Base-by-base conservation (phyloP, 805 yeast genomes). In the Hyphopichia homilentoma region DNA sequence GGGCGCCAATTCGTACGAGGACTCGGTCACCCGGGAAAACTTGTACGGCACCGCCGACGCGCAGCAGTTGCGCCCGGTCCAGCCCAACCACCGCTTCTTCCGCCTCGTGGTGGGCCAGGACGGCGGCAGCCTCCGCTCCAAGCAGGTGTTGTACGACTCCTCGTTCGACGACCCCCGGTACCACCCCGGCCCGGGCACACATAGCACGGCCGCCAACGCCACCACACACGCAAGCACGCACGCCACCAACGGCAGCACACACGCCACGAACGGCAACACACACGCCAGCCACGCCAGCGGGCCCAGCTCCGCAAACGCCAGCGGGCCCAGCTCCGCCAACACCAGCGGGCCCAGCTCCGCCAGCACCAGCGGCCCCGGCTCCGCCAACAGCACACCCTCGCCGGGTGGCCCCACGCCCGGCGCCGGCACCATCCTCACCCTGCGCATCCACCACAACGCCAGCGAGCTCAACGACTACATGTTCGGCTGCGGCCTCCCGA, bases 401-500 rank as follows among this genome's bases (percentile, higher is more conserved):
- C 30, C 13, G 34, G 11, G 17, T 17, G 25, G 9, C 18, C 29
- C 30, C 14, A 34, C 6, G 16, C 30, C 17, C 22, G 22, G 29
- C 24, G 28, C 23, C 29, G 33, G 37, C 30, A 41, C 39, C 42
- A 38, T 45, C 8, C 43, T 60, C 25, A 51, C 59, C 22, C 48
- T 65, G 11, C 52, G 56, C 30, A 24, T 54, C 3, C 57, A 61
- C 33, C 77, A 74, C 39, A 59, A 68, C 12, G 40, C 58, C 15
- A 56, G 53, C 34, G 79, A 75, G 37, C 43, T 75, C 14, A 64
- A 71, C 17, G 70, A 70, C 35, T 71, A 65, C 41, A 72, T 75
- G 73, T 75, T 75, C 50, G 81, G 81, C 8, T 68, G 73, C 32
- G 80, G 81, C 1, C 54, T 75, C 20, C 74, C 77, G 6, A 54